Base-by-base conservation (phyloP, 371 early-diverging fungal genomes). In the Haplosporangium sp. region DNA sequence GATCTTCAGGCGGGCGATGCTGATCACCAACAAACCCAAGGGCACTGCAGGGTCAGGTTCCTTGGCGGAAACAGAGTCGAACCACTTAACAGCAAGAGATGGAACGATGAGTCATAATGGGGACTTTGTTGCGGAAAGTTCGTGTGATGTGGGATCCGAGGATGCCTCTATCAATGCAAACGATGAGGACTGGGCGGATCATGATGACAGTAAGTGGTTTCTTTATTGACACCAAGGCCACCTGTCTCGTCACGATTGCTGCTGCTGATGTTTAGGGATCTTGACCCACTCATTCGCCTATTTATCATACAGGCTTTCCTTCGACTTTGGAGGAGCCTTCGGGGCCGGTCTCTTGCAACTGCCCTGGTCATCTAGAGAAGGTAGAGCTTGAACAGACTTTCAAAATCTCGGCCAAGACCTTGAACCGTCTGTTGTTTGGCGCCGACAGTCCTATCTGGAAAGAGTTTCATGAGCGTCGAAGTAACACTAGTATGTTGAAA, bases 341-440 rank as follows among this genome's bases (percentile, higher is more conserved):
- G 10, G 82, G 76, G 0, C 87, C 87, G 9, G 81, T 84, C 1
- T 52, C 64, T 7, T 93, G 93, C 60, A 86, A 83, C 12, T 93
- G 93, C 72, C 83, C 86, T 48, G 87, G 86, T 36, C 93, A 93
- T 71, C 69, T 88, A 23, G 93, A 93, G 52, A 88, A 87, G 61
- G 53, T 83, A 14, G 91, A 90, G 50, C 60, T 81, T 14, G 89
- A 92, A 37, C 76, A 86, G 13, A 83, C 85, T 21, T 73, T 91
- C 6, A 77, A 81, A 1, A 67, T 90, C 11, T 84, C 91, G 6
- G 92, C 92, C 21, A 91, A 90, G 67, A 79, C 80, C 20, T 48
- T 91, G 21, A 91, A 82, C 57, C 88, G 90, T 0, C 48, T 89
- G 21, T 58, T 93, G 23, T 93, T 91, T 76, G 83, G 81, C 9